phyloP scores from a whole-genome alignment of 805 yeast species.

The Saccharomyces eubayanus region DNA sequence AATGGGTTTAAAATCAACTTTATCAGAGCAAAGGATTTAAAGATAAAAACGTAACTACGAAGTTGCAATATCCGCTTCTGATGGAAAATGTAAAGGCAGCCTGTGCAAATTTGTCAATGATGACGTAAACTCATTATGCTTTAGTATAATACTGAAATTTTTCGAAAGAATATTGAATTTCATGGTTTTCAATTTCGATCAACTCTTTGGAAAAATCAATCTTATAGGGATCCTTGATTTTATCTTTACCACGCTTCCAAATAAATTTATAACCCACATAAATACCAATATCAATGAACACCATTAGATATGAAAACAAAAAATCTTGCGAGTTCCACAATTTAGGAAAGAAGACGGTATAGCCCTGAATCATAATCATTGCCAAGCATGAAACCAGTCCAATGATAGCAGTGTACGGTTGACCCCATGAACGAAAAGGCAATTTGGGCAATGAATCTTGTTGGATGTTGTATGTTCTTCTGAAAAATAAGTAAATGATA shows the following conservation, averaged over 20 bases:
- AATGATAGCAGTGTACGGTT: conserved; percentile 49
- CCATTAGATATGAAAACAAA: conserved; percentile 63
- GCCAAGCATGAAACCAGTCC: conserved; percentile 39
- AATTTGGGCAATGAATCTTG: conserved; percentile 35
- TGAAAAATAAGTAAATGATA: conserved; percentile 52
- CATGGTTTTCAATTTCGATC: conserved; percentile 54
- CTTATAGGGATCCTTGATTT: conserved; percentile 37
- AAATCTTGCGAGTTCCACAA: conserved; percentile 55
- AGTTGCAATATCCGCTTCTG: neutral
- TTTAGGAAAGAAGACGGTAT: conserved; percentile 59
- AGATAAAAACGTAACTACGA: neutral
- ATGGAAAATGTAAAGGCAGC: neutral
- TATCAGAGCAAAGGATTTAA: neutral
- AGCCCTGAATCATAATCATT: conserved; percentile 60
- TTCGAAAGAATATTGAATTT: conserved; percentile 25
- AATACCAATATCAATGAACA: conserved; percentile 46
- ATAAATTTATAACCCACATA: conserved; percentile 45
- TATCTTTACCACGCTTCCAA: conserved; percentile 36
- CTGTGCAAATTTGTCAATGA: neutral
- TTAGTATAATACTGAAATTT: conserved; percentile 13
- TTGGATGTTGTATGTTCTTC: conserved; percentile 50
- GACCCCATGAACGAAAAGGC: conserved; percentile 47
- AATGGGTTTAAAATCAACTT: neutral
- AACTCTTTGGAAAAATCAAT: conserved; percentile 49
- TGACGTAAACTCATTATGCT: neutral